phyloP scores from a whole-genome alignment of 1,284 basidiomycete species.

The Naganishia albida region DNA sequence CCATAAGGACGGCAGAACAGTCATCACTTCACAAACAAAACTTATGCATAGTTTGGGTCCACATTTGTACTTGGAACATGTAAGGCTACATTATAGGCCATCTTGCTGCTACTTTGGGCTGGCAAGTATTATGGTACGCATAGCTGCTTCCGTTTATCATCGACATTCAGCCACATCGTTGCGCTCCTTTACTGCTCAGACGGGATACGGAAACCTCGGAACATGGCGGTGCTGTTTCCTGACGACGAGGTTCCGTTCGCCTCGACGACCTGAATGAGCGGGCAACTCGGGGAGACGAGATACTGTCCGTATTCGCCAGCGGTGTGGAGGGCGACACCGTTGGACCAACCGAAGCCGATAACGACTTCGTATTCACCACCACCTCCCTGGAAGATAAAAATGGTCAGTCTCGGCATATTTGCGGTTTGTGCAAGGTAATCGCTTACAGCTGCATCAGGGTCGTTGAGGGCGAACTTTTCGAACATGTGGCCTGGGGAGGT shows the following conservation, averaged over 20 bases:
- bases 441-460: conserved; percentile 27
- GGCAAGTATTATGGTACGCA: conserved; percentile 7
- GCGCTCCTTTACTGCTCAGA: conserved; percentile 6
- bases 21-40: not conserved
- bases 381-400: conserved; percentile 16
- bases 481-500: conserved; percentile 67
- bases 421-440: not conserved
- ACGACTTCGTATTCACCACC: conserved; percentile 37
- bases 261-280: conserved; percentile 57
- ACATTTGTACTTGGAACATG: not conserved
- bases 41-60: not conserved
- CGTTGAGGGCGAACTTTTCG: conserved; percentile 62
- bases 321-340: conserved; percentile 62
- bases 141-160: not conserved
- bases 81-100: conserved; percentile 5
- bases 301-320: conserved; percentile 69
- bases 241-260: conserved; percentile 25
- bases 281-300: conserved; percentile 68
- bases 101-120: not conserved
- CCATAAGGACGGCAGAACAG: no score
- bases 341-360: conserved; percentile 73
- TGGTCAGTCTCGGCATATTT: not conserved
- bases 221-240: conserved; percentile 10
- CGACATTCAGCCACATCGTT: no score
- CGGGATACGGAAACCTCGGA: conserved; percentile 25